Evolutionary conservation across 2,329 filamentous ascomycete species (phyloP).

Genomic region (Talaromyces sp.): DNA sequence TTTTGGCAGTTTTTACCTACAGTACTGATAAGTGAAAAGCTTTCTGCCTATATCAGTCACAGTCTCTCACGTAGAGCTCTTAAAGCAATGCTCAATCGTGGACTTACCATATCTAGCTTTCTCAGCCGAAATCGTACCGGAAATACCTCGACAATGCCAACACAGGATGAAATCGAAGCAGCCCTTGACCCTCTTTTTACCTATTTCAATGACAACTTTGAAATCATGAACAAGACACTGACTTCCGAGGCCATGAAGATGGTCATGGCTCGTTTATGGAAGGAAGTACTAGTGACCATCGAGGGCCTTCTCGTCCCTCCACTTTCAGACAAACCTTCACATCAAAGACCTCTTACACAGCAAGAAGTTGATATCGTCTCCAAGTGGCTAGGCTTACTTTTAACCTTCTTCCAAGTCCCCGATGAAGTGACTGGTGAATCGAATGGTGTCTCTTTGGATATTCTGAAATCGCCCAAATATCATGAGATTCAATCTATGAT

Average conservation of each 20-base stretch:
- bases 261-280: conserved; percentile 97
- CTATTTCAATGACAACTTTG: conserved; percentile 98
- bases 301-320: conserved; percentile 88
- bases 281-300: conserved; percentile 89
- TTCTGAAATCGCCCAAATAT: conserved; percentile 96
- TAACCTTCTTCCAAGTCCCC: conserved; percentile 90
- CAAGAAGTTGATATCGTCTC: conserved; percentile 94
- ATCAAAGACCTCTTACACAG: conserved; percentile 75
- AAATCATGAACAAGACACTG: conserved; percentile 95
- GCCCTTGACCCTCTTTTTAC: conserved; percentile 80
- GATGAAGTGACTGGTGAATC: conserved; percentile 81
- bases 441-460: conserved; percentile 82
- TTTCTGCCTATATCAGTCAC: conserved; percentile 87
- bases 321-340: conserved; percentile 87
- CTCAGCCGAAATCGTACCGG: conserved; percentile 53
- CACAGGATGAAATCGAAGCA: conserved; percentile 71
- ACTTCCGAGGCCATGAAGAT: conserved; percentile 96
- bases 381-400: conserved; percentile 85
- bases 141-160: conserved; percentile 54
- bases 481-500: conserved; percentile 94
- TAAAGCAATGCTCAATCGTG: conserved; percentile 68
- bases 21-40: conserved; percentile 48
- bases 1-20: background rate
- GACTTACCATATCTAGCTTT: conserved; percentile 68
- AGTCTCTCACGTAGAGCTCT: conserved; percentile 82